Evolutionary conservation across 2,329 filamentous ascomycete species (phyloP).

Genomic region (Ceratocystis harringtonii): DNA sequence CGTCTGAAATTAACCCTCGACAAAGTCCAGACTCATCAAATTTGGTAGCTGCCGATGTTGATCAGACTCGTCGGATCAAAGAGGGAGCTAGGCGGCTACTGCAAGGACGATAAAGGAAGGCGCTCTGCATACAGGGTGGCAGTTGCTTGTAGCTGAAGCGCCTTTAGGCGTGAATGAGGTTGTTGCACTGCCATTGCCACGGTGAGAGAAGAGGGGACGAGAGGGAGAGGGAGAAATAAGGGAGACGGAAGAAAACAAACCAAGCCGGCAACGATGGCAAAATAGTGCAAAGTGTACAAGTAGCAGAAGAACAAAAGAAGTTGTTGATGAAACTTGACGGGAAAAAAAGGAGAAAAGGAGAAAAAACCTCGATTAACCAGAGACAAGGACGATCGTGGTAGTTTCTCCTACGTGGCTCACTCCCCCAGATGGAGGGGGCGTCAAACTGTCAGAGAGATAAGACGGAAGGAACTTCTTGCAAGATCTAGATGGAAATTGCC

Average conservation of each 20-base stretch:
- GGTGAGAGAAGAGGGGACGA: not conserved
- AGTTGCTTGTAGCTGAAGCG: constrained; percentile 4
- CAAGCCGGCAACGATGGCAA: not conserved
- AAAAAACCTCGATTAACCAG: not conserved
- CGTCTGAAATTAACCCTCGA: not conserved
- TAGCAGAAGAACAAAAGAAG: not conserved
- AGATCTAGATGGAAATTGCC: not conserved
- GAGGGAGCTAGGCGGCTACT: not conserved
- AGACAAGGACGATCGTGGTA: no score
- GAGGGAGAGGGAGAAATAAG: not conserved
- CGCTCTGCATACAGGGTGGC: not conserved
- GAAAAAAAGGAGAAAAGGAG: not conserved
- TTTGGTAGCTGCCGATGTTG: constrained; percentile 1
- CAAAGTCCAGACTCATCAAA: not conserved
- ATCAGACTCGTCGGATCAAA: constrained; percentile 1
- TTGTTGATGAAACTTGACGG: no score
- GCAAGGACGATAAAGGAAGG: not conserved
- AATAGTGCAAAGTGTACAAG: not conserved
- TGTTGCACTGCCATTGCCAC: constrained; percentile 3
- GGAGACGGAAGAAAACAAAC: not conserved
- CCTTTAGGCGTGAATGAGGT: constrained; percentile 2
- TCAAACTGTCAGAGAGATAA: constrained; percentile 4
- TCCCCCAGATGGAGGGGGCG: not conserved
- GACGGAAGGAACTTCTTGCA: not conserved
- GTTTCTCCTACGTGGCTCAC: no score